These are phyloP conservation scores for Fusarium albidum DNA, from an alignment of 2,329 filamentous ascomycete genomes.

Conservation along the genomic window DNA sequence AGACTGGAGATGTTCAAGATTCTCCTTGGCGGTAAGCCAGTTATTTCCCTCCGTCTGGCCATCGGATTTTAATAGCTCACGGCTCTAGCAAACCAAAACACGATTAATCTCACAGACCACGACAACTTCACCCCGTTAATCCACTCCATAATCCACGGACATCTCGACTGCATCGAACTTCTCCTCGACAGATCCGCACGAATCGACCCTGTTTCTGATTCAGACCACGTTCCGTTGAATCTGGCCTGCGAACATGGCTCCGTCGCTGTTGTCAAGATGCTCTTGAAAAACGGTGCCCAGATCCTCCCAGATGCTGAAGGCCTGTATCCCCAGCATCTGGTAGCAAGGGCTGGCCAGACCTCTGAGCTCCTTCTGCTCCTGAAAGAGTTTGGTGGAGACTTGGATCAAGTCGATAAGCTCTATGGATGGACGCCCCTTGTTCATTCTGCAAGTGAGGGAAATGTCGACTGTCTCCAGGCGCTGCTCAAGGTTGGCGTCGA, in stretches of 20 bases:
- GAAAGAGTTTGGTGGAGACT: constrained; percentile 84
- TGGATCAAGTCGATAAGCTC: constrained; percentile 92
- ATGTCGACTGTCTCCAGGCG: constrained; percentile 84
- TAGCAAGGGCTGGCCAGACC: constrained; percentile 86
- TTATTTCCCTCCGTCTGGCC: neutral
- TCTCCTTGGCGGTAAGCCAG: constrained; percentile 67
- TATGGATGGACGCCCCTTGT: constrained; percentile 98
- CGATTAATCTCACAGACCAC: constrained; percentile 89
- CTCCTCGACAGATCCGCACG: constrained; percentile 82
- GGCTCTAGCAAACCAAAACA: constrained; percentile 70
- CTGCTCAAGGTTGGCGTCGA: constrained; percentile 83
- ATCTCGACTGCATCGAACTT: constrained; percentile 80
- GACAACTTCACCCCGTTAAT: constrained; percentile 98
- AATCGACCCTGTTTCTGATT: constrained; percentile 84
- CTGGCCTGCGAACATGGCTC: constrained; percentile 95
- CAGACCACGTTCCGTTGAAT: constrained; percentile 93
- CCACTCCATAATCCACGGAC: constrained; percentile 90
- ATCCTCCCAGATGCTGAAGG: constrained; percentile 96
- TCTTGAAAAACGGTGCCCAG: constrained; percentile 80
- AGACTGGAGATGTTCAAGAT: constrained; percentile 82
- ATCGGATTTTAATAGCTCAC: constrained; percentile 15
- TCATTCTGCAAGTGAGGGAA: constrained; percentile 95
- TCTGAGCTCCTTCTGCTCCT: constrained; percentile 82
- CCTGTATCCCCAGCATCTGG: constrained; percentile 94
- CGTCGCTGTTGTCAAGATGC: constrained; percentile 81